Evolutionary conservation across 306 rosid species (phyloP), one percentile per base, ranked within the genome.

Genomic region (Potentilla sterilis): DNA sequence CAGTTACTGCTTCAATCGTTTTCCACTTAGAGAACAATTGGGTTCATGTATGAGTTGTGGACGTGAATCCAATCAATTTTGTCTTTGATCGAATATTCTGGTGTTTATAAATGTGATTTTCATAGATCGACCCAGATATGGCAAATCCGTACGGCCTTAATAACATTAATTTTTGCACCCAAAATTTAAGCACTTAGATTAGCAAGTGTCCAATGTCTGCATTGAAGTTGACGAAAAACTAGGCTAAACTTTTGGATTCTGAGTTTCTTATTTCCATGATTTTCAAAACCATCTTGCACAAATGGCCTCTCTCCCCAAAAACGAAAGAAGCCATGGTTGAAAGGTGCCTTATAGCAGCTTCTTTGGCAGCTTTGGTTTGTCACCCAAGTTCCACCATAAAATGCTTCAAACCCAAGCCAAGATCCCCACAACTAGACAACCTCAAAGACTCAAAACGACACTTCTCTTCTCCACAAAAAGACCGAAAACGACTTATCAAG

Each of bases 371-470:
- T 13, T 44, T 75, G 44, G 73, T 47, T 2, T 75, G 80, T 37
- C 83, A 80, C 70, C 83, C 76, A 19, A 75, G 83, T 42, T 41
- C 80, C 67, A 75, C 80, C 67, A 75, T 80, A 28, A 75, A 44
- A 43, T 69, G 72, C 22, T 80, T 80, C 80, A 69, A 37, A 7
- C 76, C 80, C 5, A 70, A 41, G 75, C 64, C 79, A 11, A 40
- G 42, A 28, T 76, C 80, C 9, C 44, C 66, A 40, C 54, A 76
- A 7, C 34, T 52, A 24, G 40, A 42, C 41, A 22, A 35, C 16
- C 32, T n/a, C 47, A 51, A 32, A 52, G 43, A 38, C 64, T 52
- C 37, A 32, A 57, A 77, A 34, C 69, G 69, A 63, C 44, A 35
- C 57, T 15, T 15, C 46, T 15, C 62, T 13, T 21, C 69, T 46